Conservation (phyloP, 116 monocot species). For the Zostera marina region DNA sequence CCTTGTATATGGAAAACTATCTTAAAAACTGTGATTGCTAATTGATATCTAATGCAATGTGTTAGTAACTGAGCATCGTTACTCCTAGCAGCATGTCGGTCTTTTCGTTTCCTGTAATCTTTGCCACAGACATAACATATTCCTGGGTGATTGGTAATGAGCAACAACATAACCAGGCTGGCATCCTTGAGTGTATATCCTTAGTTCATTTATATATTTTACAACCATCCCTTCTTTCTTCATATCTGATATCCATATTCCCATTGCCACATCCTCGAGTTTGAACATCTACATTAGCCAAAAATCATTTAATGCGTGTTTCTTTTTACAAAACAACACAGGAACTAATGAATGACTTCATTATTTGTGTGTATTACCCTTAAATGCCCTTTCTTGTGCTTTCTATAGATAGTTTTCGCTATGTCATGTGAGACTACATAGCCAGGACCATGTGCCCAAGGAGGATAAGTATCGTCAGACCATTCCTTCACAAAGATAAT, state of each 20-base stretch:
- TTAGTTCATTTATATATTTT: constrained; percentile 47
- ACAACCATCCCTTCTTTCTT: constrained; percentile 42
- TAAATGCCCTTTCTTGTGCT: constrained; percentile 36
- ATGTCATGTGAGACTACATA: constrained; percentile 84
- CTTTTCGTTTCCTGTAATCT: constrained; percentile 45
- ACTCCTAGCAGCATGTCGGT: constrained; percentile 33
- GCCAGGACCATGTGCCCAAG: constrained; percentile 98
- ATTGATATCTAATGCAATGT: no score
- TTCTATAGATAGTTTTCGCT: constrained; percentile 39
- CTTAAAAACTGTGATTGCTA: no score
- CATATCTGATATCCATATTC: constrained; percentile 70
- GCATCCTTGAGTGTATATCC: constrained; percentile 51
- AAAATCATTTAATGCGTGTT: no score
- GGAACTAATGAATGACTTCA: no score
- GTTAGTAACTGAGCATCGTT: no score
- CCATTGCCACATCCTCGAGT: constrained; percentile 94
- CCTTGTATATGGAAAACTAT: no score
- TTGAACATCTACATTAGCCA: constrained; percentile 93
- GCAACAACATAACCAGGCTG: constrained; percentile 67
- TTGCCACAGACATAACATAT: constrained; percentile 85
- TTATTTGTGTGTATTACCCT: constrained; percentile 29
- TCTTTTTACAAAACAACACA: no score
- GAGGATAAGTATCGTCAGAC: constrained; percentile 69
- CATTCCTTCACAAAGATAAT: constrained; percentile 51
- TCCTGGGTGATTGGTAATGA: constrained; percentile 78